A percentile compares a stretch with the other conserved stretches of the same genome.
Evolutionary conservation across 2,329 filamentous ascomycete species (phyloP).

Genomic region (Penicillium paneum): DNA sequence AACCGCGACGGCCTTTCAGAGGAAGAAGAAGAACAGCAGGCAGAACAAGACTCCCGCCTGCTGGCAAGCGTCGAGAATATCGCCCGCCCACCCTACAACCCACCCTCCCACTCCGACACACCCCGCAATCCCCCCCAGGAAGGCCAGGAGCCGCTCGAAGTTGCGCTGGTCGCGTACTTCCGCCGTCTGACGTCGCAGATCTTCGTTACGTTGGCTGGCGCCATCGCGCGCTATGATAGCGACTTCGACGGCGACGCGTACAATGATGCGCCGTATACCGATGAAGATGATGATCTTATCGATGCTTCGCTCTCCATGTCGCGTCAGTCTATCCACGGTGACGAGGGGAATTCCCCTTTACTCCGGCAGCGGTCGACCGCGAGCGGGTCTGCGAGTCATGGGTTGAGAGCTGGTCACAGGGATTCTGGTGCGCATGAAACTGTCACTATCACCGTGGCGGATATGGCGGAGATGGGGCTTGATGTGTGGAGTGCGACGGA

Average conservation of each 20-base stretch:
- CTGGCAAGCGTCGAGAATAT: slow-evolving; percentile 37
- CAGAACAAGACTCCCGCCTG: slow-evolving; percentile 45
- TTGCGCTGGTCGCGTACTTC: slow-evolving; percentile 51
- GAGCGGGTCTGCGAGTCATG: slow-evolving; percentile 2
- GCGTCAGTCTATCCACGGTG: slow-evolving; percentile 24
- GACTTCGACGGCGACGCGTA: slow-evolving; percentile 16
- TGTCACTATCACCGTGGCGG: slow-evolving; percentile 42
- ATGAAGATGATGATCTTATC: slow-evolving; percentile 22
- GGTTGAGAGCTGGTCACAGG: background rate
- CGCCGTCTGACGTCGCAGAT: slow-evolving; percentile 48
- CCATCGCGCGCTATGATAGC: slow-evolving; percentile 42
- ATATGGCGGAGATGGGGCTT: slow-evolving; percentile 49
- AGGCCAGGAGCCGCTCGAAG: slow-evolving; percentile 42
- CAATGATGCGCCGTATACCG: slow-evolving; percentile 20
- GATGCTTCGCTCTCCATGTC: slow-evolving; percentile 25
- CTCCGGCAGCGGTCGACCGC: slow-evolving; percentile 20
- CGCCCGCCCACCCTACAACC: slow-evolving; percentile 19
- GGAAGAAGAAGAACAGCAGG: slow-evolving; percentile 50
- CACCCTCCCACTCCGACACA: slow-evolving; percentile 4
- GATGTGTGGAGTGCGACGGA: slow-evolving; percentile 50
- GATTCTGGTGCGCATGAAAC: slow-evolving; percentile 19
- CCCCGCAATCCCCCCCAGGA: slow-evolving; percentile 26
- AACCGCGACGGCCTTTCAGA: slow-evolving; percentile 53
- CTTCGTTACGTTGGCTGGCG: slow-evolving; percentile 44
- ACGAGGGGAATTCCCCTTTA: slow-evolving; percentile 28